Evolutionary conservation across 148 eudicot species (phyloP), one percentile per base, ranked within the genome.

Genomic region (Polygonum aviculare): DNA sequence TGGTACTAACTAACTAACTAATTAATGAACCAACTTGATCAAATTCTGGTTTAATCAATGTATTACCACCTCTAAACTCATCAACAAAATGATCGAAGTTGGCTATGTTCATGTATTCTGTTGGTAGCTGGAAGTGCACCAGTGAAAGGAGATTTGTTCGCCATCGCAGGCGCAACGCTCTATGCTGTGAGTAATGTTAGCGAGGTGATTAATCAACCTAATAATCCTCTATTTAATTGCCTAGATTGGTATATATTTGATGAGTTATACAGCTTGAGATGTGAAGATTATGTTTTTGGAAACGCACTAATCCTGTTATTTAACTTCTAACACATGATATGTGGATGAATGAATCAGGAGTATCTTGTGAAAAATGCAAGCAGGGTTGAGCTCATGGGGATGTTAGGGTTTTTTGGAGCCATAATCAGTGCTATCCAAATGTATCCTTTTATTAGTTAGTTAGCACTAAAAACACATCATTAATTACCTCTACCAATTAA

Each of bases 351-450:
- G 55, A 1, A 79, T 83, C 85, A 93, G 98, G 98, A 93, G 77
- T 93, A 79, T 84, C 86, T 93, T 39, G 96, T 91, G 74, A 91
- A 89, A 83, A 93, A 82, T 79, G 98, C 96, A 54, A 93, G 89
- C 82, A 82, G 82, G 84, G 81, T 85, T 19, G 98, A 93, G 75
- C 96, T 93, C 77, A 88, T 93, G 98, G 90, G 89, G 33, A 84
- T 93, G 90, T 81, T 93, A 87, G 98, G 98, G 51, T 6, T 85
- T 10, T 93, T 93, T 84, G 98, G 96, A 63, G 98, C 96, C 41
- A 83, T 91, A 65, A 44, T 86, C 77, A 93, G 98, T 75, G 96
- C 93, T 80, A 48, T 79, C 80, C 98, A 93, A 80, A 88, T 93
- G 98, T 93, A 93, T 90, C 93, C 92, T 90, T 81, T 11, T 10